These are phyloP conservation scores for Yamadazyma friedrichii DNA, from an alignment of 1,139 yeast species.

Conservation along the genomic window DNA sequence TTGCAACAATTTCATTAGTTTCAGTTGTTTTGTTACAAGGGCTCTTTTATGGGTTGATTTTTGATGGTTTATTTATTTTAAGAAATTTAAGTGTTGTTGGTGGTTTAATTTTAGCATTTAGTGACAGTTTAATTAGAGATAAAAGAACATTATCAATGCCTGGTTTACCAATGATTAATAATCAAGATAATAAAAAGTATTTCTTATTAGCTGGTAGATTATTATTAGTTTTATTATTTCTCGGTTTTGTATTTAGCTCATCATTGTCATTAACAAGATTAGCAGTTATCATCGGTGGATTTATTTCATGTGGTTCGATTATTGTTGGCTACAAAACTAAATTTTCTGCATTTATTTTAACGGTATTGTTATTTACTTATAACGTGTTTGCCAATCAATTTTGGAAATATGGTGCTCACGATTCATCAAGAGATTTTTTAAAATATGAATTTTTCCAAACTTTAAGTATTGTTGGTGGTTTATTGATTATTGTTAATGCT, in stretches of 20 bases:
- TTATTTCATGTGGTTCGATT: conserved; percentile 71
- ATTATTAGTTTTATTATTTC: conserved; percentile 77
- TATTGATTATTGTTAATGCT: conserved; percentile 84
- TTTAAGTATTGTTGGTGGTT: conserved; percentile 91
- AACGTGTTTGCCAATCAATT: conserved; percentile 83
- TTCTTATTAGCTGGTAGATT: conserved; percentile 87
- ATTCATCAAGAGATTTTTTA: conserved; percentile 83
- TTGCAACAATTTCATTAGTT: conserved; percentile 71
- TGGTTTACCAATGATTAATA: conserved; percentile 84
- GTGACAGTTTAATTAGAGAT: conserved; percentile 85
- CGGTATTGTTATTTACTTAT: conserved; percentile 70
- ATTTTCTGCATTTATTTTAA: conserved; percentile 79
- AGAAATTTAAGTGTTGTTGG: conserved; percentile 92
- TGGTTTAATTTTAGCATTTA: conserved; percentile 83
- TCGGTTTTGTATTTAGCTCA: conserved; percentile 81
- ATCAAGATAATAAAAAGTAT: conserved; percentile 82
- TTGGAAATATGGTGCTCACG: conserved; percentile 73
- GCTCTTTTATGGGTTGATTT: conserved; percentile 80
- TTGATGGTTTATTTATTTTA: conserved; percentile 77
- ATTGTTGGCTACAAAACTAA: conserved; percentile 93
- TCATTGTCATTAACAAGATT: conserved; percentile 70
- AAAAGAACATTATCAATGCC: conserved; percentile 74
- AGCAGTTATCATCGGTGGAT: conserved; percentile 67
- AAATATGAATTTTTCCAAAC: conserved; percentile 96
- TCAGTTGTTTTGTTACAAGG: conserved; percentile 84